Percentiles rank a stretch among this genome's conserved stretches.
phyloP scores from a whole-genome alignment of 2,329 filamentous ascomycete species.

The Sporothrix curviconia region DNA sequence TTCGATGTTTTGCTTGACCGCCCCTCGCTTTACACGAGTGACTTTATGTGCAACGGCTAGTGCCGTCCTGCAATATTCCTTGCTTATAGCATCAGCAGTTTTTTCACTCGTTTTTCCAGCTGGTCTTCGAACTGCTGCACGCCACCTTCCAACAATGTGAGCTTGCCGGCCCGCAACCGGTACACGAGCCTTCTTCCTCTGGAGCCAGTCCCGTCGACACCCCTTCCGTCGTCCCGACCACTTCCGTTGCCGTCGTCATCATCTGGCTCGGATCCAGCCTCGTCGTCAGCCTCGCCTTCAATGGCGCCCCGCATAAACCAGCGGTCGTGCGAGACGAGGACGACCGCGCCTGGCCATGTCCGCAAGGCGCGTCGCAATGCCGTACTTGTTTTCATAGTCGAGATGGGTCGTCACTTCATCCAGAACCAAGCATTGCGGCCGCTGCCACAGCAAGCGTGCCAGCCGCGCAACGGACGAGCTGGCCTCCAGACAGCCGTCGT shows the following conservation, averaged over 20 bases:
- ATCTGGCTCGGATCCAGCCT: slow-evolving; percentile 32
- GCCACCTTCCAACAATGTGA: slow-evolving; percentile 51
- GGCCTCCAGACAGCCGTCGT: slow-evolving; percentile 68
- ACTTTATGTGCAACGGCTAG: not conserved
- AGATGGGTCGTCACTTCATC: slow-evolving; percentile 83
- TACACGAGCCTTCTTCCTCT: slow-evolving; percentile 50
- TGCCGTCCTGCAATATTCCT: not conserved
- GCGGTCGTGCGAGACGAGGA: slow-evolving; percentile 75
- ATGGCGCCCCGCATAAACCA: slow-evolving; percentile 72
- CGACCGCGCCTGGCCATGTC: slow-evolving; percentile 64
- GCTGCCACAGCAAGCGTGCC: slow-evolving; percentile 59
- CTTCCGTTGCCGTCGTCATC: slow-evolving; percentile 41
- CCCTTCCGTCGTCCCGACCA: slow-evolving; percentile 39
- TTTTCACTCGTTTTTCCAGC: slow-evolving; percentile 52
- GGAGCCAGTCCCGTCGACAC: slow-evolving; percentile 34
- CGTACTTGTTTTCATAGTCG: slow-evolving; percentile 72
- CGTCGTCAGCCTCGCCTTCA: slow-evolving; percentile 48
- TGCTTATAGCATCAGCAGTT: slow-evolving; percentile 28
- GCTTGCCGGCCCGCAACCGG: slow-evolving; percentile 50
- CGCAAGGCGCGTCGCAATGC: slow-evolving; percentile 62
- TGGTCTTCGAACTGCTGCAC: slow-evolving; percentile 60
- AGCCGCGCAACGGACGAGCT: slow-evolving; percentile 62
- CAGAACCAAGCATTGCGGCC: slow-evolving; percentile 66
- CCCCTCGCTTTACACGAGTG: too few relatives aligned
- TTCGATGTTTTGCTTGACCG: not conserved